These are phyloP conservation scores for Zopfochytrium polystomum DNA, from an alignment of 371 early-diverging fungal species.

Conservation along the genomic window DNA sequence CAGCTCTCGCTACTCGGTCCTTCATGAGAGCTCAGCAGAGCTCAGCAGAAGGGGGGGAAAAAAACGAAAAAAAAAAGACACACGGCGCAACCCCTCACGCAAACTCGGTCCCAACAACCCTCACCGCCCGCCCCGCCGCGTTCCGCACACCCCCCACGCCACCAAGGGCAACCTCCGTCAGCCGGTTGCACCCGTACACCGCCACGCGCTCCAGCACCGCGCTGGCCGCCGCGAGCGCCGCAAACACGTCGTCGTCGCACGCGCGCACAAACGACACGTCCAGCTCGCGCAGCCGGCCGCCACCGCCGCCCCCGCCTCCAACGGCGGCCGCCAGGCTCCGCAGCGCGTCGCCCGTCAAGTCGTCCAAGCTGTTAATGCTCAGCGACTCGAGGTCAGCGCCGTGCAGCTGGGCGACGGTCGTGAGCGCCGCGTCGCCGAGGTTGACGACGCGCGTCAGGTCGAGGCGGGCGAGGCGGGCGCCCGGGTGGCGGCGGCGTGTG, in stretches of 20 bases:
- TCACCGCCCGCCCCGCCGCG: constrained; percentile 27
- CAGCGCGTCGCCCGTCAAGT: constrained; percentile 58
- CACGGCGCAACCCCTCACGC: no score
- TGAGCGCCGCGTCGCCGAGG: constrained; percentile 58
- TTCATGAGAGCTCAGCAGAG: no score
- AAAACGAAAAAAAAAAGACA: no score
- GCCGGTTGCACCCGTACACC: constrained; percentile 70
- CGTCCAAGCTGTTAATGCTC: constrained; percentile 70
- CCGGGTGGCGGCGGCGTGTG: constrained; percentile 37
- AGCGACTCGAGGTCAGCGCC: constrained; percentile 54
- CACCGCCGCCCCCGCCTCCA: constrained; percentile 32
- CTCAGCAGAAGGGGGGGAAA: no score
- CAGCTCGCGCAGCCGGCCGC: constrained; percentile 49
- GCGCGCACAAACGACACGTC: constrained; percentile 69
- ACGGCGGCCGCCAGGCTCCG: constrained; percentile 5
- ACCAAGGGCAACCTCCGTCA: constrained; percentile 43
- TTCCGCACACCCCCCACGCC: constrained; percentile 27
- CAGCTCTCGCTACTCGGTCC: no score
- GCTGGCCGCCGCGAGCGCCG: constrained; percentile 48
- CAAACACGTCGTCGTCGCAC: constrained; percentile 66
- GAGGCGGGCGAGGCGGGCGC: constrained; percentile 52
- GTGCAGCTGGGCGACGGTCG: constrained; percentile 59
- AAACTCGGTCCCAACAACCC: constrained; percentile 43
- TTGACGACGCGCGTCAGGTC: constrained; percentile 54
- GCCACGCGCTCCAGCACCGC: constrained; percentile 46